phyloP scores from a whole-genome alignment of 805 yeast genomes.

The Teunomyces cretensis region DNA sequence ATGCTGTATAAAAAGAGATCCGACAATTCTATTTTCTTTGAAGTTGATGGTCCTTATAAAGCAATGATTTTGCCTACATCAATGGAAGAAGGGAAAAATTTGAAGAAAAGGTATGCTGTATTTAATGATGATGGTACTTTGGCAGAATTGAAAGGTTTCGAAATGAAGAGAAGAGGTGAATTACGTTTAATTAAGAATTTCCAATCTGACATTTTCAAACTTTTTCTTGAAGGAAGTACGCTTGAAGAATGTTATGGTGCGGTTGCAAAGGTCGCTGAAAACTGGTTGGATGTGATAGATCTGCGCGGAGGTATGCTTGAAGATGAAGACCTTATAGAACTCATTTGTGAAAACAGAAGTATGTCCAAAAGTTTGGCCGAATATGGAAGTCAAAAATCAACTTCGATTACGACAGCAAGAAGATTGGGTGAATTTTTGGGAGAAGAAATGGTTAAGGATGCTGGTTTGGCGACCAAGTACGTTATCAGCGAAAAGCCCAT shows the following conservation, averaged over 20 bases:
- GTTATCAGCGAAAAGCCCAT: slow-evolving; percentile 82
- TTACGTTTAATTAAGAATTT: slow-evolving; percentile 88
- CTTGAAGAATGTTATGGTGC: slow-evolving; percentile 80
- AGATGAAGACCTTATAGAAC: slow-evolving; percentile 89
- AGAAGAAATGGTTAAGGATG: slow-evolving; percentile 93
- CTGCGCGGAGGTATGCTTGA: slow-evolving; percentile 83
- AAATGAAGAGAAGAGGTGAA: slow-evolving; percentile 95
- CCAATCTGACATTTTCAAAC: slow-evolving; percentile 90
- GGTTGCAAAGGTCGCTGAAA: slow-evolving; percentile 89
- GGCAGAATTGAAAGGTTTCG: slow-evolving; percentile 96
- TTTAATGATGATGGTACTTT: slow-evolving; percentile 91
- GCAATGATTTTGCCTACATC: slow-evolving; percentile 98
- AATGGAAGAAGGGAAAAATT: slow-evolving; percentile 94
- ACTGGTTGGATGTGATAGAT: slow-evolving; percentile 94
- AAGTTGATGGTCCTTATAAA: slow-evolving; percentile 97
- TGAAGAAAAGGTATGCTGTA: slow-evolving; percentile 95
- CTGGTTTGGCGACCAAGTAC: slow-evolving; percentile 93
- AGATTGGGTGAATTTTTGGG: slow-evolving; percentile 94
- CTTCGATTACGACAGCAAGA: slow-evolving; percentile 93
- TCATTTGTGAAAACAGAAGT: slow-evolving; percentile 93
- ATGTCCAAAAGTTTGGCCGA: slow-evolving; percentile 92
- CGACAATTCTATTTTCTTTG: slow-evolving; percentile 95
- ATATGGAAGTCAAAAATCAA: slow-evolving; percentile 86
- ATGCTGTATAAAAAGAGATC: slow-evolving; percentile 73
- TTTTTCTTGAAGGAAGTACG: slow-evolving; percentile 81